Evolutionary conservation across 2,329 filamentous ascomycete species (phyloP).

Genomic region (Exophiala aquamarina): DNA sequence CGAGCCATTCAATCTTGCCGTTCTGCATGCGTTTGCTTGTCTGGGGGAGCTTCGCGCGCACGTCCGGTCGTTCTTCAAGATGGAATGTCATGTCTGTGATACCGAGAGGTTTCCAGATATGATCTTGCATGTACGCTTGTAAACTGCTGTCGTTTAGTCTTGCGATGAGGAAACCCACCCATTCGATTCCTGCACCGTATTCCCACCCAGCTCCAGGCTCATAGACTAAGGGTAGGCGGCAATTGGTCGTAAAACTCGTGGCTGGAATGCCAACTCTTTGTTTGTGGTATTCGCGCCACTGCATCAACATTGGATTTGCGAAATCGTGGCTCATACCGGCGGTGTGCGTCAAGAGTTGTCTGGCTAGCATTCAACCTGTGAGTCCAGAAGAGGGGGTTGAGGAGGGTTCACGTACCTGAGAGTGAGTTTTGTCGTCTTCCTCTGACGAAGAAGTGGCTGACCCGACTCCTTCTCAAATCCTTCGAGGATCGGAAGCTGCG

Average conservation of each 20-base stretch:
- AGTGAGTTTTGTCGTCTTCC: slow-evolving; percentile 23
- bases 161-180: slow-evolving; percentile 51
- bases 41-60: too few species aligned
- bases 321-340: too few species aligned
- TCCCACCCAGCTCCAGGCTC: slow-evolving; percentile 54
- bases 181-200: slow-evolving; percentile 54
- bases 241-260: slow-evolving; percentile 14
- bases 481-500: slow-evolving; percentile 47
- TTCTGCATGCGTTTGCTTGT: too few species aligned
- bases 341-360: too few species aligned
- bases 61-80: too few species aligned
- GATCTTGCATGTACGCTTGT: slow-evolving; percentile 44
- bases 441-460: slow-evolving; percentile 31
- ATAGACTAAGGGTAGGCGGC: slow-evolving; percentile 9
- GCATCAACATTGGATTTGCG: slow-evolving; percentile 7
- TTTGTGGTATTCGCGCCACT: slow-evolving; percentile 16
- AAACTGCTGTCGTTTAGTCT: slow-evolving; percentile 40
- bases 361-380: too few species aligned
- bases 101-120: slow-evolving; percentile 48
- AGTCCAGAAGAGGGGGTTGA: neutral
- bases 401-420: slow-evolving; percentile 22
- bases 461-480: slow-evolving; percentile 42
- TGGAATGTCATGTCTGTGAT: too few species aligned
- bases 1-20: too few species aligned
- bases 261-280: neutral